Evolutionary conservation across 192 early-diverging fungal genomes (phyloP).

Genomic region (Neocallimastix lanati): DNA sequence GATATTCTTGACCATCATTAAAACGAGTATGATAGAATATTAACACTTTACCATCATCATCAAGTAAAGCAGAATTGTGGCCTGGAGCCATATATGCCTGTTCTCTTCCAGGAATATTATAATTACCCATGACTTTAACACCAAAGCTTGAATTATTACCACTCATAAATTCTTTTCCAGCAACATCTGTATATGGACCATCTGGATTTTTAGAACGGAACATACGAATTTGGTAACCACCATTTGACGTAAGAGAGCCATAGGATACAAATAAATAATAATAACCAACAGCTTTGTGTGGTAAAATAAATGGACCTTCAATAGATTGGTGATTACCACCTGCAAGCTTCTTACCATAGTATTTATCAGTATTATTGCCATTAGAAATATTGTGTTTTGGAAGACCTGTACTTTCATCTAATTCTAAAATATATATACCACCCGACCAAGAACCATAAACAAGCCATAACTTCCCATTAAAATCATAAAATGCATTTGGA

Average conservation of each 20-base stretch:
- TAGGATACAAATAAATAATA: neutral
- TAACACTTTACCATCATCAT: neutral
- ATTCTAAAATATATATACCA: too few species aligned
- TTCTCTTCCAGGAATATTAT: neutral
- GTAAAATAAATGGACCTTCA: neutral
- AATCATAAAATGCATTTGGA: neutral
- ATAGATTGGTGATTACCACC: too few species aligned
- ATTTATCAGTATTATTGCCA: too few species aligned
- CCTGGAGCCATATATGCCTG: neutral
- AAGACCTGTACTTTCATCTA: neutral
- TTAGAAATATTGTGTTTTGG: neutral
- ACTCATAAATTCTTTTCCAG: neutral
- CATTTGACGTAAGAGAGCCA: too few species aligned
- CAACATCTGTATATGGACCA: neutral
- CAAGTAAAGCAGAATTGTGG: neutral
- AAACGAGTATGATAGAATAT: neutral
- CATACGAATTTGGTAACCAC: too few species aligned
- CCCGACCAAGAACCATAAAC: neutral
- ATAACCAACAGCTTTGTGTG: neutral
- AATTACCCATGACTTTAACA: neutral
- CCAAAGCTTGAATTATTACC: neutral
- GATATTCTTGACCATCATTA: neutral
- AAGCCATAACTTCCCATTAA: neutral
- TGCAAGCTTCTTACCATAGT: too few species aligned
- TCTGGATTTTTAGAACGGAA: too few species aligned